Evolutionary conservation across 371 early-diverging fungal genomes (phyloP).

Genomic region (Neoconidiobolus thromboides): DNA sequence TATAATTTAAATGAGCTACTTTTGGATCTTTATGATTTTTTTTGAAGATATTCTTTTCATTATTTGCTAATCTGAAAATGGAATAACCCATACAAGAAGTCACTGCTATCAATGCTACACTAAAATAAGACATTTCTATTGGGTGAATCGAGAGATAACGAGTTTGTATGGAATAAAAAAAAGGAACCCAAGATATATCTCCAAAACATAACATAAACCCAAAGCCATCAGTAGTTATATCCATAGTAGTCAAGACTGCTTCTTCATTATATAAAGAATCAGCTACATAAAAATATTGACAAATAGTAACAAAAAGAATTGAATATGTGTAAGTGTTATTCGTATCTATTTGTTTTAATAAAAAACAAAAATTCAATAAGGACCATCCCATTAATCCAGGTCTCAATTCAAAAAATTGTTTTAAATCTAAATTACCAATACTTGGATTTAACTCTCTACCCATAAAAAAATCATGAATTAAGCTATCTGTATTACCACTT

Average conservation of each 20-base stretch:
- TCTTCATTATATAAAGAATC: slow-evolving; percentile 64
- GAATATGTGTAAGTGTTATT: slow-evolving; percentile 45
- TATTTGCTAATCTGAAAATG: slow-evolving; percentile 75
- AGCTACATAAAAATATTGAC: slow-evolving; percentile 64
- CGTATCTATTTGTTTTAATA: slow-evolving; percentile 48
- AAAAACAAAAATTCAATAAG: slow-evolving; percentile 49
- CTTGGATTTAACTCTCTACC: slow-evolving; percentile 81
- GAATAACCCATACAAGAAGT: slow-evolving; percentile 46
- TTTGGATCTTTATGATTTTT: slow-evolving; percentile 43
- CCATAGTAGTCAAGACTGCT: slow-evolving; percentile 83
- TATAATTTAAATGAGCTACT: slow-evolving; percentile 53
- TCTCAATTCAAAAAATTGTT: slow-evolving; percentile 78
- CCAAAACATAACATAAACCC: slow-evolving; percentile 85
- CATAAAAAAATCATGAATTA: slow-evolving; percentile 71
- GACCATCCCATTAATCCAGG: slow-evolving; percentile 76
- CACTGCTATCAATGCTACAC: slow-evolving; percentile 22
- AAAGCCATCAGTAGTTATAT: slow-evolving; percentile 83
- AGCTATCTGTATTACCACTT: slow-evolving; percentile 82
- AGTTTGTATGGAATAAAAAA: slow-evolving; percentile 74
- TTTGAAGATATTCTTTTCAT: slow-evolving; percentile 66
- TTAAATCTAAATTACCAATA: slow-evolving; percentile 63
- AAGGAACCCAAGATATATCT: slow-evolving; percentile 77
- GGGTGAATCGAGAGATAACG: slow-evolving; percentile 63
- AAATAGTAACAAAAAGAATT: slow-evolving; percentile 49
- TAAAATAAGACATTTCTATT: slow-evolving; percentile 18